Conservation (phyloP, 139 green algal species). For the Chlorella sp. region DNA sequence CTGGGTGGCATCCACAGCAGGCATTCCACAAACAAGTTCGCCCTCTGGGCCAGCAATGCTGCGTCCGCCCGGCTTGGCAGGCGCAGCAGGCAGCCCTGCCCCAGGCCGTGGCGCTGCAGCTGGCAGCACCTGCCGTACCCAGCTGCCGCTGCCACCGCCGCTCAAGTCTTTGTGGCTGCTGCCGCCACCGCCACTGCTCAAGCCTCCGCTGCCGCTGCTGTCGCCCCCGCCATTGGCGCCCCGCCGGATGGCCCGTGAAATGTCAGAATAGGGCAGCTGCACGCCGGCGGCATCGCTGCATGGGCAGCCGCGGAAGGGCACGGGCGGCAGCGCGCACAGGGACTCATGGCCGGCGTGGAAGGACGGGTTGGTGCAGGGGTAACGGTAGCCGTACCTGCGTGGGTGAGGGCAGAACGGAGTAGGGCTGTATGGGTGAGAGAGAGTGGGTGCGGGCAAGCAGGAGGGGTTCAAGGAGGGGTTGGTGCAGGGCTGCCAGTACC, state of each 20-base stretch:
- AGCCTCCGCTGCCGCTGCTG: not conserved
- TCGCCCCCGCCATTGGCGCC: not conserved
- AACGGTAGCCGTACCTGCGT: constrained; percentile 63
- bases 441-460: not conserved
- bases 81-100: not conserved
- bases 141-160: not conserved
- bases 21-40: not conserved
- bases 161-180: not conserved
- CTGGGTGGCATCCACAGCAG: constrained; percentile 36
- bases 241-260: constrained; percentile 16
- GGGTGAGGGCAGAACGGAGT: not conserved
- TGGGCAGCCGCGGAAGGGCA: constrained; percentile 39
- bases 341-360: not conserved
- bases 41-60: not conserved
- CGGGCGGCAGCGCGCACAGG: constrained; percentile 46
- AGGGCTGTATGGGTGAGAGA: not conserved
- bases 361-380: constrained; percentile 47
- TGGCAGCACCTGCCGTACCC: not conserved
- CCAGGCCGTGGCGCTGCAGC: not conserved
- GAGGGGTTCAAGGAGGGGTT: too few species aligned
- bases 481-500: too few species aligned
- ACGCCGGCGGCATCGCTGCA: constrained; percentile 64
- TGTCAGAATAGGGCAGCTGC: constrained; percentile 47
- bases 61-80: not conserved
- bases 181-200: not conserved